Evolutionary conservation across 495 filamentous ascomycete species (phyloP), one percentile per base, ranked within the genome.

Genomic region (Aspergillus sclerotiicarbonarius): DNA sequence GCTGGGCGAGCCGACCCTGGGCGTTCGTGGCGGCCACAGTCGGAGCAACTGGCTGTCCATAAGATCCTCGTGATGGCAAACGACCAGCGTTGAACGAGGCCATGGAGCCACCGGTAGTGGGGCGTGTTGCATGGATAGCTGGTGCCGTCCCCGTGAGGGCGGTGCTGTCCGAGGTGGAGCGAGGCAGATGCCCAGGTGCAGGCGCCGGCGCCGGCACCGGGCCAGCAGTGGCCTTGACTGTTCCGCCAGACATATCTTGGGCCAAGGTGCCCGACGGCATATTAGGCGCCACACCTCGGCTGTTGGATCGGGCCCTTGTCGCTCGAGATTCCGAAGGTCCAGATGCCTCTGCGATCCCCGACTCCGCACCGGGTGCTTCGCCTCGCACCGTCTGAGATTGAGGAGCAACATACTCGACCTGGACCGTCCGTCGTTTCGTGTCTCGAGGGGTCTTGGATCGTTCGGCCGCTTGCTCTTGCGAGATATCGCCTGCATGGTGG

Each of bases 381-480:
- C 87, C 88, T 63, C 89, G 73, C 3, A 76, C 70, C 5, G 94
- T 97, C 61, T 90, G 85, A 16, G 90, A 94, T 31, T 86, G 85
- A 37, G 94, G 95, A 41, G 91, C 88, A 51, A 99, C 95, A 76
- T 99, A 99, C 75, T 99, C 94, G 12, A 98, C 90, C 72, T 99
- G 94, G 0, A 99, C 91, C 0, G 94, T 99, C 54, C 91, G 83
- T 37, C 94, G 86, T 72, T 98, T 98, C 62, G 88, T 87, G 65
- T 97, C 94, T 19, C 88, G 84, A 4, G 78, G 67, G 2, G 81
- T 74, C 71, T 91, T 88, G 9, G 79, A 78, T 62, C 85, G 87
- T 7, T 85, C 79, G 19, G 80, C 69, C 56, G 82, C 77, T 12
- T 86, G 80, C 20, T 88, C 84, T 51, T 81, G 79, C 41, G 95